Evolutionary conservation across 2,329 filamentous ascomycete genomes (phyloP).

Genomic region (Apiospora rasikravindrae): DNA sequence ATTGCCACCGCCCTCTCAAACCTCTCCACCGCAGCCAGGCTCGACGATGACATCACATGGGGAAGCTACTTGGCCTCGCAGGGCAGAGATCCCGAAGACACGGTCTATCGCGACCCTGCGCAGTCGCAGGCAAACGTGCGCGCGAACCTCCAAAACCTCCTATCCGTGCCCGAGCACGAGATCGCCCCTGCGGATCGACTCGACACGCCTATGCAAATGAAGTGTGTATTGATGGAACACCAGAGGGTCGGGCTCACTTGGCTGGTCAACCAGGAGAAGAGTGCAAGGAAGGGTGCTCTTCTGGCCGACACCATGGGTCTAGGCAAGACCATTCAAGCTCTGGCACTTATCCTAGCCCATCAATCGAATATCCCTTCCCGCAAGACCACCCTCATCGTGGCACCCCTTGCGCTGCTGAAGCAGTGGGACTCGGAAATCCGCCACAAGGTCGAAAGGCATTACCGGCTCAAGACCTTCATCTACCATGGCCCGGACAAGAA

Average conservation of each 20-base stretch:
- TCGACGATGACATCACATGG: background rate
- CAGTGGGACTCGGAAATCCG: conserved; percentile 26
- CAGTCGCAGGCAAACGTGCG: background rate
- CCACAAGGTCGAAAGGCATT: conserved; percentile 34
- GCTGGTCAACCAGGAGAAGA: conserved; percentile 36
- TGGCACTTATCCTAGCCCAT: conserved; percentile 35
- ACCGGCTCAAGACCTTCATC: conserved; percentile 35
- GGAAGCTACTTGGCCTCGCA: background rate
- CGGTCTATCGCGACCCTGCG: background rate
- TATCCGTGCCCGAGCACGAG: conserved; percentile 29
- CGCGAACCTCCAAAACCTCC: conserved; percentile 24
- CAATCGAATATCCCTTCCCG: conserved; percentile 29
- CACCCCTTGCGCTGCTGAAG: conserved; percentile 20
- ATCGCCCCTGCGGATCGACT: conserved; percentile 27
- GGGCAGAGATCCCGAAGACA: background rate
- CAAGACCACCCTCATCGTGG: conserved; percentile 37
- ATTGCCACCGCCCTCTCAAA: background rate
- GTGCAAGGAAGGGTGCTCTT: conserved; percentile 33
- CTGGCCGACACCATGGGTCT: conserved; percentile 39
- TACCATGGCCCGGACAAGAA: conserved; percentile 32
- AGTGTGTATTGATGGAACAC: conserved; percentile 33
- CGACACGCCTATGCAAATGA: conserved; percentile 30
- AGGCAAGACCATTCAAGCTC: conserved; percentile 38
- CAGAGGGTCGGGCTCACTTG: conserved; percentile 37
- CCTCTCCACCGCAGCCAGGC: background rate